Base-by-base conservation (phyloP, 2,329 filamentous ascomycete genomes). In the Aspergillus nomiae region DNA sequence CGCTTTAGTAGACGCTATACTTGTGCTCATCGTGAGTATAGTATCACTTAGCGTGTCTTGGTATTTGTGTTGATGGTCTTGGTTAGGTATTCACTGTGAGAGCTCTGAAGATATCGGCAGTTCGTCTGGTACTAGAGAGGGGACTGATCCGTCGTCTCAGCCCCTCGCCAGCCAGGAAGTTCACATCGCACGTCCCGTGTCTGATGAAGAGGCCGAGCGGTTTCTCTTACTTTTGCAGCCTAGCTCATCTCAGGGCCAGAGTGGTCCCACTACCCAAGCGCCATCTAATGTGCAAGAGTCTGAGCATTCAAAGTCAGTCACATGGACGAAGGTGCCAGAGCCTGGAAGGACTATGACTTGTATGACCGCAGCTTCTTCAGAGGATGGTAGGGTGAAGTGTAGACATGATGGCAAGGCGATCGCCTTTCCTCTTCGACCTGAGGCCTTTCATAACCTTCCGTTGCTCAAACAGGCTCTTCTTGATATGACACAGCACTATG, bases 401-500 rank as follows among this genome's bases (percentile, higher is more conserved):
- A 30, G 24, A 1, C 53, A 57, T 7, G 57, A 67, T 54, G 61
- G 61, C 16, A 50, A 56, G 41, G 55, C 60, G 21, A 26, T 65
- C 11, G 59, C 59, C 0, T 67, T 67, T 11, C 65, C 65, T 4
- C 51, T 65, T 1, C 58, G 53, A 2, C 59, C 63, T 0, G 63
- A 63, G 16, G 59, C 61, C 4, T 60, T 67, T 6, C 32, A 65
- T 12, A 26, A 64, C 36, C 11, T 61, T 16, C 38, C 38, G 0
- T 26, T 67, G 10, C 10, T 67, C 32, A 59, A 48, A 32, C 53
- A 51, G 16, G 61, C 59, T 4, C 30, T 28, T 4, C 14, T 45
- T 14, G 63, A 60, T 9, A 57, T 58, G 11, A n/a, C 34, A 12
- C 32, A 26, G 0, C 63, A 65, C 24, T 45, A 45, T 8, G 11